Base-by-base conservation (phyloP, 371 early-diverging fungal species). In the Thermomucor indicae-seudaticae region DNA sequence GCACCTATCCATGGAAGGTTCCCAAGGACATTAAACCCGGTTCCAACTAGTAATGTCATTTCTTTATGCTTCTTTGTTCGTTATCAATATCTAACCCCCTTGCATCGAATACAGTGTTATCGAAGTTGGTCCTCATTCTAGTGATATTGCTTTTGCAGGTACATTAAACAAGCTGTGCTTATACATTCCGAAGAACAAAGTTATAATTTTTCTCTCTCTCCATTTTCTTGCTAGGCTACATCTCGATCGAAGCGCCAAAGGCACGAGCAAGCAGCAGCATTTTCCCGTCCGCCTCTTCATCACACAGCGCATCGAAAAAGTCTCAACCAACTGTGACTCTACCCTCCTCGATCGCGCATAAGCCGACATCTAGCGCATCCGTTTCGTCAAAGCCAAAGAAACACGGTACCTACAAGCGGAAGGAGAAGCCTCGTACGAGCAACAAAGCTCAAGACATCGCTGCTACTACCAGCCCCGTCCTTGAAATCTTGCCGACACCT, bases 101-200 rank as follows among this genome's bases (percentile, higher is more conserved):
- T 43, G 25, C 39, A 25, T 38, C 6, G 34, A 44, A n/a, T 20
- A 31, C 39, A 72, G 72, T 51, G 74, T 73, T 17, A 51, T 73
- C 31, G 74, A 73, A 52, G 57, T 70, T 34, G 70, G 70, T 31
- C 64, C 67, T 16, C 60, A 51, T 49, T 53, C 61, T 35, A 51
- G 59, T 27, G 74, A 73, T 51, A 51, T 73, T 51, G 62, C 67
- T 22, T 73, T 73, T 63, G 70, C 67, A 34, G 74, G 74, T 65
- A 38, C 20, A 34, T 24, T 35, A 27, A 44, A 37, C n/a, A 14
- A n/a, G n/a, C n/a, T n/a, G n/a, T n/a, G n/a, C n/a, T n/a, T n/a
- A n/a, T n/a, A n/a, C n/a, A n/a, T n/a, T n/a, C n/a, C n/a, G n/a
- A n/a, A n/a, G n/a, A n/a, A n/a, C n/a, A n/a, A n/a, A n/a, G n/a